Evolutionary conservation across 2,329 filamentous ascomycete species (phyloP).

Genomic region (Pyrenochaeta sp.): DNA sequence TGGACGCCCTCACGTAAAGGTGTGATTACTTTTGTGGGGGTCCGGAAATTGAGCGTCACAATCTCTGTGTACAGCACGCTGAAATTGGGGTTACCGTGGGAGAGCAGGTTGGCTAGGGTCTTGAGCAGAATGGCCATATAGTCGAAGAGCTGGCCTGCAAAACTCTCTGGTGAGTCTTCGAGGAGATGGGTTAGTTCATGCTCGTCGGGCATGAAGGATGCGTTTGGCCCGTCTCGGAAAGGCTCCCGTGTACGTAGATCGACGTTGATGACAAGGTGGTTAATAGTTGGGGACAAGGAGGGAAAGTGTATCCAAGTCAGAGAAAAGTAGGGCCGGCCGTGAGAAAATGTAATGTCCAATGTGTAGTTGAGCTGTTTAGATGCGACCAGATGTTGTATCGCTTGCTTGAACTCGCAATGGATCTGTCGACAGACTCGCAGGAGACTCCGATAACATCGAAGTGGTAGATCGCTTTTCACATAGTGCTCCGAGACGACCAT

Average conservation of each 20-base stretch:
- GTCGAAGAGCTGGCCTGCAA: slow-evolving; percentile 41
- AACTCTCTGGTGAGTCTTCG: slow-evolving; percentile 35
- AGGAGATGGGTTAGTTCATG: slow-evolving; percentile 36
- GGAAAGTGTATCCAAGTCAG: slow-evolving; percentile 40
- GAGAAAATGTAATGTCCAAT: slow-evolving; percentile 39
- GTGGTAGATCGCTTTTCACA: slow-evolving; percentile 38
- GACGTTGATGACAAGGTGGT: slow-evolving; percentile 40
- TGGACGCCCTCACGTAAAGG: slow-evolving; percentile 14
- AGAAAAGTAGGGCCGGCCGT: slow-evolving; percentile 45
- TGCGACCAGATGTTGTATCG: slow-evolving; percentile 37
- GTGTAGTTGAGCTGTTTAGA: slow-evolving; percentile 37
- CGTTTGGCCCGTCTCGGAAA: slow-evolving; percentile 17
- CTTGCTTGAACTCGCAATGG: slow-evolving; percentile 36
- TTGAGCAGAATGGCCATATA: slow-evolving; percentile 44
- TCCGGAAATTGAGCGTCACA: slow-evolving; percentile 40
- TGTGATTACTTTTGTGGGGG: slow-evolving; percentile 31
- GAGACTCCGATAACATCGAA: slow-evolving; percentile 39
- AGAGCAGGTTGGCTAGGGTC: slow-evolving; percentile 35
- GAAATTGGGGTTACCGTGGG: slow-evolving; percentile 27
- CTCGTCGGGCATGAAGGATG: slow-evolving; percentile 29
- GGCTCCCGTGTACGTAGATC: slow-evolving; percentile 41
- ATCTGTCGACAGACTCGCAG: slow-evolving; percentile 34
- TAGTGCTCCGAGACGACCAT: slow-evolving; percentile 40
- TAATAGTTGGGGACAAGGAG: slow-evolving; percentile 38
- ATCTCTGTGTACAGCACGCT: slow-evolving; percentile 36